Conservation (phyloP, 805 yeast species). For the Saccharomycopsis microspora region DNA sequence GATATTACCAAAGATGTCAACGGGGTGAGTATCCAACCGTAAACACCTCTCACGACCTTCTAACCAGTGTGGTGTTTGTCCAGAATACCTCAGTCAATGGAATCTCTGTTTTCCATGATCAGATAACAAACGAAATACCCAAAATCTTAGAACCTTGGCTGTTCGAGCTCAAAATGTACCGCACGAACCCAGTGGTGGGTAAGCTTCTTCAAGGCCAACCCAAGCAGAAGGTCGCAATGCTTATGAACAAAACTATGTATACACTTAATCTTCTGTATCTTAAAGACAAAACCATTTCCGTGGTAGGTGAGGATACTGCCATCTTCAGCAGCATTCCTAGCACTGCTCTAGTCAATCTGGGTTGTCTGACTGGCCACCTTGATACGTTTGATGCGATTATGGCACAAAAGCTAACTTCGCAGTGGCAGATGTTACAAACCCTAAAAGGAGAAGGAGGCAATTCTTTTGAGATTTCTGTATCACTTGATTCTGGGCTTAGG, state of each 20-base stretch:
- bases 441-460: constrained; percentile 70
- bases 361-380: constrained; percentile 43
- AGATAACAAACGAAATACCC: constrained; percentile 57
- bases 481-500: background rate
- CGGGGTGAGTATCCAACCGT: background rate
- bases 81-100: constrained; percentile 43
- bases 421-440: constrained; percentile 61
- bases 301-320: constrained; percentile 28
- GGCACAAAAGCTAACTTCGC: constrained; percentile 46
- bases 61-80: constrained; percentile 28
- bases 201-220: constrained; percentile 21
- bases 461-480: constrained; percentile 39
- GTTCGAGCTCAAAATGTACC: constrained; percentile 54
- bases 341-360: constrained; percentile 28
- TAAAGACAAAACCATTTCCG: constrained; percentile 34
- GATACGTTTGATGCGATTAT: constrained; percentile 49
- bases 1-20: background rate
- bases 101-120: constrained; percentile 60
- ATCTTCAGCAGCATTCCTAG: constrained; percentile 12
- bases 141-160: constrained; percentile 52
- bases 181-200: constrained; percentile 40
- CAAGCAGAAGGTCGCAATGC: constrained; percentile 24
- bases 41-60: background rate
- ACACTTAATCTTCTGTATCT: constrained; percentile 41
- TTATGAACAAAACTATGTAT: constrained; percentile 31